Evolutionary conservation across 805 yeast species (phyloP), one percentile per base, ranked within the genome.

Genomic region (Yamadazyma insecticola): DNA sequence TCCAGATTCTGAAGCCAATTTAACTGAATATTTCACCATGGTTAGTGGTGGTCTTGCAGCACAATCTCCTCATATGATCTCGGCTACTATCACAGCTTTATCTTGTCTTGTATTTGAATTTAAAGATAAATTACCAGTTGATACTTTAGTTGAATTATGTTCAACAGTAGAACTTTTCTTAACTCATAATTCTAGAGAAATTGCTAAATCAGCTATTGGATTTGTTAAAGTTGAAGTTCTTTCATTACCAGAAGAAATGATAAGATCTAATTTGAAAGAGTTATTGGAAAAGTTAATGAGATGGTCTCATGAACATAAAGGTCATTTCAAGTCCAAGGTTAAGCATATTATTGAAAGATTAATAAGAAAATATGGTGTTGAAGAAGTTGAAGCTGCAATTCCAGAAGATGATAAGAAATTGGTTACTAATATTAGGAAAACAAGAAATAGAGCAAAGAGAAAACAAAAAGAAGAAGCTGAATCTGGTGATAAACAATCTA

Each of bases 31-130:
- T 53, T 86, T 90, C 65, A 87, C 94, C 18, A 86, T 92, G 81
- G 81, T 90, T 18, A 76, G 90, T 57, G 98, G 97, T 17, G 99
- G 98, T 64, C 68, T 94, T 44, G 96, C 92, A 22, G 96, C 96
- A 35, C 80, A 83, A 43, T 74, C 92, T 18, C 90, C 94, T 21
- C 95, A 90, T 62, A 90, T 90, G 96, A 84, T 92, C 19, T 85
- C 96, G 49, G 97, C 97, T n/a, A 48, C 71, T 25, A 78, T 92
- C 46, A 88, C 96, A 5, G 94, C 96, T 0, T 66, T 90, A 33
- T 80, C 95, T 26, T 81, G 96, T 51, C 63, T 90, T 26, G 70
- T 92, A 23, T 90, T 78, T 57, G 97, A 92, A 59, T 94, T 85
- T 62, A 81, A 81, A 47, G 74, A 74, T 32, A 63, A 67, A 22